phyloP scores from a whole-genome alignment of 805 yeast genomes.

The Candida coquimbonensis region DNA sequence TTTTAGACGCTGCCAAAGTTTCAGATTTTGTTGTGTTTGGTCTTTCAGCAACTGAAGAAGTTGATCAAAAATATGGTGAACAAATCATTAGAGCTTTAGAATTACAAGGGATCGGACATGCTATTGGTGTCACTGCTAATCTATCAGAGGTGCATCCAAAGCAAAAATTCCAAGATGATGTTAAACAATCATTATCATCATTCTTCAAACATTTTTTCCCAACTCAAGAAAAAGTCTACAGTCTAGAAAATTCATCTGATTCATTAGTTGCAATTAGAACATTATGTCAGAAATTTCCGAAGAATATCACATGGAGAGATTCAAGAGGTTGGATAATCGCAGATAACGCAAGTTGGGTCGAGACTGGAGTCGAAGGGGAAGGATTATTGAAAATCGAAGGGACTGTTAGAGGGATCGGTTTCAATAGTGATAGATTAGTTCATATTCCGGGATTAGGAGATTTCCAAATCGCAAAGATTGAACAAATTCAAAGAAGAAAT shows the following conservation, averaged over 20 bases:
- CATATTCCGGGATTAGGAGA: constrained; percentile 92
- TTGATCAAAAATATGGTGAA: constrained; percentile 75
- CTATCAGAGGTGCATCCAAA: constrained; percentile 60
- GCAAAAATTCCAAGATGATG: constrained; percentile 69
- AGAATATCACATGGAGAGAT: constrained; percentile 86
- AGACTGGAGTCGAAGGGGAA: constrained; percentile 23
- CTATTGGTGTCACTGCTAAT: constrained; percentile 73
- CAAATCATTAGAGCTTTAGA: constrained; percentile 82
- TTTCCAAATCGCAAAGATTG: constrained; percentile 66
- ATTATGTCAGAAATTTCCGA: constrained; percentile 82
- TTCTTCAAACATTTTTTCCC: constrained; percentile 76
- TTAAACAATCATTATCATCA: constrained; percentile 54
- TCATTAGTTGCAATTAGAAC: constrained; percentile 65
- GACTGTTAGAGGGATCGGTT: constrained; percentile 78
- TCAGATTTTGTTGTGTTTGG: constrained; percentile 89
- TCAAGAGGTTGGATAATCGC: constrained; percentile 83
- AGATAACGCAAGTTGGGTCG: constrained; percentile 44
- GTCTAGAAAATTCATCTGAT: constrained; percentile 62
- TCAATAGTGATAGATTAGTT: constrained; percentile 68
- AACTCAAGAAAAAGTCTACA: constrained; percentile 67
- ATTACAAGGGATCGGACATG: constrained; percentile 86
- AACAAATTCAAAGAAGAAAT: constrained; percentile 34
- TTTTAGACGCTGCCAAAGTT: constrained; percentile 80
- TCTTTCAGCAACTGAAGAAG: constrained; percentile 81
- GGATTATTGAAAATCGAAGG: constrained; percentile 64